Conservation (phyloP, 2,329 filamentous ascomycete species). For the Verticillium albo-atrum region DNA sequence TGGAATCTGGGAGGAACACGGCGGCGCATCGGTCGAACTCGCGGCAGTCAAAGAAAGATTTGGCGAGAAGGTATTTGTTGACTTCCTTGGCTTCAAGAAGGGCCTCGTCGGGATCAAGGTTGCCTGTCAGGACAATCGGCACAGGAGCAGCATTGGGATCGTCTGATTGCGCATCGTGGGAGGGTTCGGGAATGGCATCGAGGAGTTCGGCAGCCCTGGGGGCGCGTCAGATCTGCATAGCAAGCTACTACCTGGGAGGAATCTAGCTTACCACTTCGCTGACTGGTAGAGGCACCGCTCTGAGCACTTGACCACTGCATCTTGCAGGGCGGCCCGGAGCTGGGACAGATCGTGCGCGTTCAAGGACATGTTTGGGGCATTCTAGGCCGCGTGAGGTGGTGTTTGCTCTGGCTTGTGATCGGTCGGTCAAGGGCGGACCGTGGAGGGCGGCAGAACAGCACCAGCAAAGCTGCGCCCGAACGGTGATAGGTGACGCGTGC, state of each 20-base stretch:
- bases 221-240: background rate
- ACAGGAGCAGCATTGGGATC: constrained; percentile 26
- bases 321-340: constrained; percentile 71
- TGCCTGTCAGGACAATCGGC: constrained; percentile 46
- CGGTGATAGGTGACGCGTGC: background rate
- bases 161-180: constrained; percentile 50
- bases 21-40: constrained; percentile 93
- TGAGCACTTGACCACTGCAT: constrained; percentile 84
- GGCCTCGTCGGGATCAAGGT: constrained; percentile 67
- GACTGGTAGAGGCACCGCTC: constrained; percentile 95
- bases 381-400: background rate
- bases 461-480: background rate
- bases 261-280: constrained; percentile 73
- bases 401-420: background rate
- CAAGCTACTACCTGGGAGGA: background rate
- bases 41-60: constrained; percentile 90
- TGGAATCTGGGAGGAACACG: constrained; percentile 78
- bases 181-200: constrained; percentile 66
- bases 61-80: constrained; percentile 82
- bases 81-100: constrained; percentile 74
- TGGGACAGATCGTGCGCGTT: constrained; percentile 55
- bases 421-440: background rate
- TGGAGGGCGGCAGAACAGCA: background rate
- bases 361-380: constrained; percentile 41
- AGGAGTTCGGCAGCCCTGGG: constrained; percentile 92